Conservation (phyloP, 306 rosid genomes). For the Cicer bijugum region DNA sequence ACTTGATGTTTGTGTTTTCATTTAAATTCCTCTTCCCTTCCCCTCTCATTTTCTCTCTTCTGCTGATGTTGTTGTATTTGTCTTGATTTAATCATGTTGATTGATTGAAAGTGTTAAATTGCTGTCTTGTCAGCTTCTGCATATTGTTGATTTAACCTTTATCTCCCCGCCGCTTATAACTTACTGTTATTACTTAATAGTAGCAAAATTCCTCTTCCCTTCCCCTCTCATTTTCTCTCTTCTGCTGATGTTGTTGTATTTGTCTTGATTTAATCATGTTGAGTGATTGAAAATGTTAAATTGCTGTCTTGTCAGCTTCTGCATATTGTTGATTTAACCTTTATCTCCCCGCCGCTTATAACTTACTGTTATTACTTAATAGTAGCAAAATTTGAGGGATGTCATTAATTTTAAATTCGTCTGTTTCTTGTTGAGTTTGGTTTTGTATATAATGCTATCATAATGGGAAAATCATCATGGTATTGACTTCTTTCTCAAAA, state of each 20-base stretch:
- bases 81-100: slow-evolving; percentile 26
- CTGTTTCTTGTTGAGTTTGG: slow-evolving; percentile 11
- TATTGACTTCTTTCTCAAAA: slow-evolving; percentile 20
- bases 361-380: slow-evolving; percentile 12
- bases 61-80: slow-evolving; percentile 15
- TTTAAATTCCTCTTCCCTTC: not conserved
- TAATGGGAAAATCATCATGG: slow-evolving; percentile 30
- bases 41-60: slow-evolving; percentile 15
- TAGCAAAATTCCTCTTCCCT: not conserved
- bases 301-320: slow-evolving; percentile 29
- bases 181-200: slow-evolving; percentile 12
- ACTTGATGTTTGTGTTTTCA: slow-evolving; percentile 21
- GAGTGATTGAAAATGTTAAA: slow-evolving; percentile 25
- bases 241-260: slow-evolving; percentile 24
- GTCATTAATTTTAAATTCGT: slow-evolving; percentile 27
- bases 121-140: slow-evolving; percentile 31
- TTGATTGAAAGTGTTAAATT: slow-evolving; percentile 28
- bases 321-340: slow-evolving; percentile 6
- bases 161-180: slow-evolving; percentile 9
- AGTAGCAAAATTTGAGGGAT: slow-evolving; percentile 4
- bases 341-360: slow-evolving; percentile 12
- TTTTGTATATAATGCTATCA: slow-evolving; percentile 40
- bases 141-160: not conserved
- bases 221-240: slow-evolving; percentile 3
- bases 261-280: slow-evolving; percentile 25